Base-by-base conservation (phyloP, 371 early-diverging fungal genomes). In the Mucor saturninus region DNA sequence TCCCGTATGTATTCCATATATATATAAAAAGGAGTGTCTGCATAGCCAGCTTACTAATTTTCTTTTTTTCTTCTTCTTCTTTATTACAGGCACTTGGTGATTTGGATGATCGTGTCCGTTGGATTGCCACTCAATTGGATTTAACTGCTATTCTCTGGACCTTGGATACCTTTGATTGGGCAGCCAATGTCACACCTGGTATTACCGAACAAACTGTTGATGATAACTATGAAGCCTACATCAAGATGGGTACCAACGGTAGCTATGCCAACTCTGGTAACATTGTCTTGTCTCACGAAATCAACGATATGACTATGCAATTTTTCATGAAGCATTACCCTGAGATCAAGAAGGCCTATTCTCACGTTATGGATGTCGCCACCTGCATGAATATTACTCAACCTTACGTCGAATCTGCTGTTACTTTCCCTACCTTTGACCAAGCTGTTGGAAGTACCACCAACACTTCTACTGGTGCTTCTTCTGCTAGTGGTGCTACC, bases 91-190 rank as follows among this genome's bases (percentile, higher is more conserved):
- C 75, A 49, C 62, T 68, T 38, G 79, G 75, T 65, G 80, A 80
- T 74, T 67, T 80, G 38, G 80, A 80, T 69, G 77, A 80, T 66
- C 77, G 80, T 75, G 77, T 80, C 48, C 77, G 80, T 53, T 73
- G 74, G 75, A 77, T 80, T 30, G 80, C 77, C 46, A 73, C 75
- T 37, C 77, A 80, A 56, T 64, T 80, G 26, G 62, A 73, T 42
- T 64, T 80, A 65, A 74, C 74, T 31, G 68, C 77, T 46, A 66
- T 77, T 57, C 62, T 80, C 67, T 81, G 80, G 80, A 68, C 76
- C 57, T 55, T 67, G 43, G 76, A 77, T 55, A 76, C 79, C 43
- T 57, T 61, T 59, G 81, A 79, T 54, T 78, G 79, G 73, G 67
- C 74, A 31, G 77, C 75, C 51, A 59, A 57, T 63, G 59, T 60